phyloP scores from a whole-genome alignment of 345 rosid genomes.

The Corymbia maculata region DNA sequence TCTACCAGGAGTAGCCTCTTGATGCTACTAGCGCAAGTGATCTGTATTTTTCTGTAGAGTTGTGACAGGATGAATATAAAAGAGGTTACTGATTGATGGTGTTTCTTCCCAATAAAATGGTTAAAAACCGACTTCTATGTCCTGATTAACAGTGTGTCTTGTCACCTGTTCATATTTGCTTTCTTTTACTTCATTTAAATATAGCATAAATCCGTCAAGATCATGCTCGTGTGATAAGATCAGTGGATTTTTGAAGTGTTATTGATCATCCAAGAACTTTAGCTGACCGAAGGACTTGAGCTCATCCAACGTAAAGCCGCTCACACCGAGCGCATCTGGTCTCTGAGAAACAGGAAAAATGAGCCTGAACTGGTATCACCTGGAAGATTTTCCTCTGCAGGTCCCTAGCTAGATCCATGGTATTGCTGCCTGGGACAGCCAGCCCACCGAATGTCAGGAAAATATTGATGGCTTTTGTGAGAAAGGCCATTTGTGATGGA shows the following conservation, averaged over 20 bases:
- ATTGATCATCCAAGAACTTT: neutral
- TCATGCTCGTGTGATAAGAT: neutral
- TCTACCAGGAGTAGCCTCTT: neutral
- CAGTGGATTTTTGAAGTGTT: neutral
- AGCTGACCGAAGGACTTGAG: neutral
- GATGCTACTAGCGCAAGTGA: neutral
- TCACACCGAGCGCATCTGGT: neutral
- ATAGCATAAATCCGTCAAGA: neutral
- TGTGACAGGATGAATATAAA: neutral
- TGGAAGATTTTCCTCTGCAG: neutral
- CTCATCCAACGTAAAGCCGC: neutral
- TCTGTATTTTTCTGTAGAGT: neutral
- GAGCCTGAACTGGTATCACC: neutral
- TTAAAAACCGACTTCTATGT: neutral
- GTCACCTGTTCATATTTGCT: neutral
- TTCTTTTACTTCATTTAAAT: neutral
- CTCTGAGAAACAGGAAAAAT: neutral
- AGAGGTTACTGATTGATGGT: neutral
- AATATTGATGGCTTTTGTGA: neutral
- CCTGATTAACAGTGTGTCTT: neutral
- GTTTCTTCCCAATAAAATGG: neutral
- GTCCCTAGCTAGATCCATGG: neutral
- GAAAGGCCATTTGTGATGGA: neutral
- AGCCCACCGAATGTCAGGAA: neutral
- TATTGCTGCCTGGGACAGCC: neutral